These are phyloP conservation scores for Colletotrichum tofieldiae DNA, from an alignment of 2,329 filamentous ascomycete species.

Conservation along the genomic window DNA sequence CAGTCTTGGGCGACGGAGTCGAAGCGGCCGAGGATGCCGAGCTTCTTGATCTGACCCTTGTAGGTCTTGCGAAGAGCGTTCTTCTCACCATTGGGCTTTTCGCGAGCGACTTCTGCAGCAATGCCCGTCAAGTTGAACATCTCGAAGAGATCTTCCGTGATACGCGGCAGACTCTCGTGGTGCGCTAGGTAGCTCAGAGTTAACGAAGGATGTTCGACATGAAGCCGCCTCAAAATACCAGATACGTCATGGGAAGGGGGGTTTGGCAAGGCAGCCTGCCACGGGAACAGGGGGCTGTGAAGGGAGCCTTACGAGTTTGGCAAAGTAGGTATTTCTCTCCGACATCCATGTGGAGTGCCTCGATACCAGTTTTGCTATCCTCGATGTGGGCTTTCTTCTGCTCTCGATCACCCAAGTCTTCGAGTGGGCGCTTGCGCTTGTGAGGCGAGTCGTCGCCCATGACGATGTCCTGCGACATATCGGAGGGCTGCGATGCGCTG, in stretches of 20 bases:
- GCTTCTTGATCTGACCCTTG: slow-evolving; percentile 77
- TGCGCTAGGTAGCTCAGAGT: slow-evolving; percentile 64
- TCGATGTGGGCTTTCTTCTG: slow-evolving; percentile 76
- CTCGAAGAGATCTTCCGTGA: slow-evolving; percentile 72
- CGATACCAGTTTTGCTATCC: slow-evolving; percentile 73
- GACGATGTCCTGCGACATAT: slow-evolving; percentile 58
- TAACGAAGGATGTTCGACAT: slow-evolving; percentile 57
- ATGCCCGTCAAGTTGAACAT: slow-evolving; percentile 70
- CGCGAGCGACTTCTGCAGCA: slow-evolving; percentile 74
- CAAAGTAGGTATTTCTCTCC: slow-evolving; percentile 78
- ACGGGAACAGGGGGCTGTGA: slow-evolving; percentile 47
- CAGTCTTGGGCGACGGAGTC: slow-evolving; percentile 68
- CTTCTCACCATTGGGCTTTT: slow-evolving; percentile 77
- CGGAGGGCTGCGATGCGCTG: slow-evolving; percentile 61
- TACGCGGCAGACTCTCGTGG: slow-evolving; percentile 62
- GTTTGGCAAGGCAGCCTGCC: slow-evolving; percentile 37
- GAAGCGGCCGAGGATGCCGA: slow-evolving; percentile 74
- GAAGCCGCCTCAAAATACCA: slow-evolving; percentile 44
- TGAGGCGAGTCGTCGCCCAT: slow-evolving; percentile 69
- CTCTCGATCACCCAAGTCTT: slow-evolving; percentile 70
- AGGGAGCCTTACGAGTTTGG: slow-evolving; percentile 77
- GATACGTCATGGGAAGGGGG: slow-evolving; percentile 22
- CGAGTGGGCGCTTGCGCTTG: slow-evolving; percentile 74
- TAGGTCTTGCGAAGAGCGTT: slow-evolving; percentile 78
- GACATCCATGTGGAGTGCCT: slow-evolving; percentile 77